Evolutionary conservation across 2,329 filamentous ascomycete genomes (phyloP), one percentile per base, ranked within the genome.

Genomic region (Botrytis galanthina): DNA sequence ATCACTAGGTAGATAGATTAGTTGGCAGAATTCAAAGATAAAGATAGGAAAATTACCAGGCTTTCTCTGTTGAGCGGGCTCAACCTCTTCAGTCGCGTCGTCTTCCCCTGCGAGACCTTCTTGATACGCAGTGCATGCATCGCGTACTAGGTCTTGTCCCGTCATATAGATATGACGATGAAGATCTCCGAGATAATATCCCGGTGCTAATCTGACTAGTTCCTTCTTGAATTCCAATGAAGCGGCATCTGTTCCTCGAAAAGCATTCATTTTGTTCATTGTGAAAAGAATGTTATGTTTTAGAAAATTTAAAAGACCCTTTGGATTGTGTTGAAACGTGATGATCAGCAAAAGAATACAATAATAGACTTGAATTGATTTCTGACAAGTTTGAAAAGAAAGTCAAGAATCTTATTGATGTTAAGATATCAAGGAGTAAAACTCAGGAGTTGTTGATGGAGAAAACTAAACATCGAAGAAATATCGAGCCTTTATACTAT

Each of bases 21-120:
- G 32, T 67, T 37, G 3, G 22, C 10, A n/a, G 2, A 18, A 3
- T 16, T 0, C 51, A 4, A 2, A 16, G 1, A n/a, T 0, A 10
- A 5, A 12, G 1, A 22, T n/a, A 37, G 35, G 0, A 51, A 29
- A 4, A 32, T 20, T 54, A 67, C 64, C 1, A 20, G 22, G 14
- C 12, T 54, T 48, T 3, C 0, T 20, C 2, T 2, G 9, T 4
- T 20, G 57, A 7, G 9, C 9, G 2, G 8, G 4, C 18, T 35
- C 20, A 9, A 35, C 3, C 22, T 10, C 10, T 35, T 60, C 29
- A 6, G 18, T 18, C n/a, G 1, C 6, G 1, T 59, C 4, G 22
- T 60, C 29, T 10, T 35, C 3, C 0, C 4, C 18, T n/a, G 22
- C 12, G 1, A 22, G 18, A n/a, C 9, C 29, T 66, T n/a, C n/a